Evolutionary conservation across 306 rosid genomes (phyloP).

Genomic region (Vigna mungo): DNA sequence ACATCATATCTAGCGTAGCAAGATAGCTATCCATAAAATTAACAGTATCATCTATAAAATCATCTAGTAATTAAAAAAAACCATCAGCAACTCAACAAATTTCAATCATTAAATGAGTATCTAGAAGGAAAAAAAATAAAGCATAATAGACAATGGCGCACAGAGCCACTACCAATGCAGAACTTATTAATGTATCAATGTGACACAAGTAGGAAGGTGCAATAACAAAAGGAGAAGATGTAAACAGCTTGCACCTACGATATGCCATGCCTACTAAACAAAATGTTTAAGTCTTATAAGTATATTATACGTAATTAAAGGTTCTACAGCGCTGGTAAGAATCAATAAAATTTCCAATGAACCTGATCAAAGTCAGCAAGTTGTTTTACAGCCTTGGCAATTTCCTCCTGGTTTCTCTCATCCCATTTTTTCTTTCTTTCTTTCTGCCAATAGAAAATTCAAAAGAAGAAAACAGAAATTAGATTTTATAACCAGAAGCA

Average conservation of each 20-base stretch:
- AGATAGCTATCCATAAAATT: conserved; percentile 19
- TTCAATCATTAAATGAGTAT: not conserved
- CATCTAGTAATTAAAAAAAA: conserved; percentile 7
- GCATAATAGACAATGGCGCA: not conserved
- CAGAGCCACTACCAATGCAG: conserved; percentile 8
- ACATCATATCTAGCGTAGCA: not conserved
- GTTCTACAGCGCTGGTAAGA: conserved; percentile 8
- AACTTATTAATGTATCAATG: conserved; percentile 7
- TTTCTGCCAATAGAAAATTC: conserved; percentile 57
- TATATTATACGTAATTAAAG: conserved; percentile 14
- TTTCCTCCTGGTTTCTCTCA: conserved; percentile 86
- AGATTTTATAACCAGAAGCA: conserved; percentile 30
- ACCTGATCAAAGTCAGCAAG: conserved; percentile 97
- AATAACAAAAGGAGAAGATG: conserved; percentile 24
- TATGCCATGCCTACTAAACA: conserved; percentile 30
- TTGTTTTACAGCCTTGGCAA: conserved; percentile 78
- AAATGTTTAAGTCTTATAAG: conserved; percentile 5
- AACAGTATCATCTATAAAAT: conserved; percentile 17
- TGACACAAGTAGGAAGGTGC: conserved; percentile 25
- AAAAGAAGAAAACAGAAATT: conserved; percentile 26
- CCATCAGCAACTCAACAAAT: conserved; percentile 18
- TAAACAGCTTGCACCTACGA: conserved; percentile 34
- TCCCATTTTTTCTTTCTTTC: conserved; percentile 94
- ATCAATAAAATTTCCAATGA: conserved; percentile 42
- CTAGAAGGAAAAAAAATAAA: not conserved